Percentiles rank a stretch among this genome's conserved stretches.
These are phyloP conservation scores for Tricholoma sp. DNA, from an alignment of 768 basidiomycete genomes.

Conservation along the genomic window DNA sequence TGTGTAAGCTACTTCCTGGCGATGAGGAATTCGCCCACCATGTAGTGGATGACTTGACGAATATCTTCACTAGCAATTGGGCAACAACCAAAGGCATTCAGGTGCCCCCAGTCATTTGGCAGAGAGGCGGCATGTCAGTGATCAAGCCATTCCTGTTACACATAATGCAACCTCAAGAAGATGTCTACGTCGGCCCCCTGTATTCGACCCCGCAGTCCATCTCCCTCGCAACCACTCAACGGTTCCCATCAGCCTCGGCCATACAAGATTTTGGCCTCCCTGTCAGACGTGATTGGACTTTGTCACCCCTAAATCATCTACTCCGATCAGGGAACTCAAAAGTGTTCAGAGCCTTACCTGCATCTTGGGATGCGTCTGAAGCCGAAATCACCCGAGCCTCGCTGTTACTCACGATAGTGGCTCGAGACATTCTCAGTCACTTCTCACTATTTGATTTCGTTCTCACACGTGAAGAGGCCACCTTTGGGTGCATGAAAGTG, in stretches of 20 bases:
- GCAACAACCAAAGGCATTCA: conserved; percentile 29
- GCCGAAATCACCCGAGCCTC: conserved; percentile 68
- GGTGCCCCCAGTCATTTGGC: conserved; percentile 40
- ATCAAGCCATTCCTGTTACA: conserved; percentile 59
- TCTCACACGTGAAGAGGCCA: conserved; percentile 48
- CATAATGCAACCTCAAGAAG: conserved; percentile 35
- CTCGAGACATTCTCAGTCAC: conserved; percentile 38
- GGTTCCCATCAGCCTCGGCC: conserved; percentile 26
- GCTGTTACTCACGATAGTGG: conserved; percentile 53
- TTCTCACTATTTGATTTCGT: conserved; percentile 38
- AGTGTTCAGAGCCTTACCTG: conserved; percentile 65
- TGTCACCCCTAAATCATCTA: conserved; percentile 70
- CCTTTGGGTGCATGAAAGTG: conserved; percentile 86
- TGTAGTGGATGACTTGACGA: conserved; percentile 35
- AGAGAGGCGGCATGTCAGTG: conserved; percentile 42
- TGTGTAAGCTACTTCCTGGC: conserved; percentile 58
- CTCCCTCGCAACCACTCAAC: conserved; percentile 49
- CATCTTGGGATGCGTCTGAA: conserved; percentile 76
- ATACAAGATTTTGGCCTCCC: conserved; percentile 37
- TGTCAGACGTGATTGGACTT: conserved; percentile 58
- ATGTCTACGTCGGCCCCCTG: conserved; percentile 46
- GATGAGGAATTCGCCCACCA: conserved; percentile 59
- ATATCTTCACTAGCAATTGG: conserved; percentile 37
- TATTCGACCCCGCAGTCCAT: conserved; percentile 52
- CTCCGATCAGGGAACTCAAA: conserved; percentile 68